Evolutionary conservation across 345 rosid genomes (phyloP).

Genomic region (Syzygium aqueum): DNA sequence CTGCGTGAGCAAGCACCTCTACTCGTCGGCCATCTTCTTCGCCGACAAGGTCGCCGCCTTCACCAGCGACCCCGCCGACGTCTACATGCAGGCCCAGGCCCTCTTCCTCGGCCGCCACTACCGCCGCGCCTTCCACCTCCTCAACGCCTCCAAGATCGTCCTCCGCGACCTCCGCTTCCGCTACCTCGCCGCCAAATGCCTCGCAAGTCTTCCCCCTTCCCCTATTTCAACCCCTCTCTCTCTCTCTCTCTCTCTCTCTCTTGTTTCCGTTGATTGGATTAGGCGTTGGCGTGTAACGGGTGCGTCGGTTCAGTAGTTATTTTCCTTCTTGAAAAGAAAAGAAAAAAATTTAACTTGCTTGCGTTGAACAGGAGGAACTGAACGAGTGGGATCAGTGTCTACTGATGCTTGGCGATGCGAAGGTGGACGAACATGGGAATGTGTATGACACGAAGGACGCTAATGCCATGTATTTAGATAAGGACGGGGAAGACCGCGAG

Average conservation of each 20-base stretch:
- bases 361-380: conserved; percentile 60
- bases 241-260: background rate
- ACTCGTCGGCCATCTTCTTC: conserved; percentile 96
- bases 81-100: conserved; percentile 95
- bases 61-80: conserved; percentile 73
- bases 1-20: conserved; percentile 93
- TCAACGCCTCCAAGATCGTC: conserved; percentile 81
- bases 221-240: background rate
- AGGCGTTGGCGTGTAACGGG: background rate
- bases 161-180: conserved; percentile 95
- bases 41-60: conserved; percentile 85
- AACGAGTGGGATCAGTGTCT: conserved; percentile 98
- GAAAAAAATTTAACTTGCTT: background rate
- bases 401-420: conserved; percentile 77
- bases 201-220: conserved; percentile 20
- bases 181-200: conserved; percentile 97
- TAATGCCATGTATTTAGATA: conserved; percentile 60
- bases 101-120: conserved; percentile 87
- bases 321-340: background rate
- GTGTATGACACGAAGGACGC: conserved; percentile 61
- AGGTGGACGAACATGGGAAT: conserved; percentile 80
- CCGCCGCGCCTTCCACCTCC: conserved; percentile 95
- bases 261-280: background rate
- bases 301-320: background rate
- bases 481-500: conserved; percentile 92